Percentiles rank a stretch among this genome's conserved stretches.
These are phyloP conservation scores for Umbelopsis sp. DNA, from an alignment of 192 early-diverging fungal species.

Conservation along the genomic window DNA sequence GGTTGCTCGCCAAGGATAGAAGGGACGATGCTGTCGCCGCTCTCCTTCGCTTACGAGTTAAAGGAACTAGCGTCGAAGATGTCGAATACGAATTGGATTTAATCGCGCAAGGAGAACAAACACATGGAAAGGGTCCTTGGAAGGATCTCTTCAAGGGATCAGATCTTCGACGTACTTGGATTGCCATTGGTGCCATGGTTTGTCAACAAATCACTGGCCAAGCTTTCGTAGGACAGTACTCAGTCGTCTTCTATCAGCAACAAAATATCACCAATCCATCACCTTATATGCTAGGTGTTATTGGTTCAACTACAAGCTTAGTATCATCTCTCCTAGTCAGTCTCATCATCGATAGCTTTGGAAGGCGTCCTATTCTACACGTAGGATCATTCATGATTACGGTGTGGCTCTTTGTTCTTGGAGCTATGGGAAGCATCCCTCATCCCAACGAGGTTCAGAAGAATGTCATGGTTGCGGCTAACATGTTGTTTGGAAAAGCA, in stretches of 20 bases:
- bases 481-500: slow-evolving; percentile 14
- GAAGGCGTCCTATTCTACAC: slow-evolving; percentile 4
- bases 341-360: slow-evolving; percentile 14
- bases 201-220: slow-evolving; percentile 18
- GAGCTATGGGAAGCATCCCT: background rate
- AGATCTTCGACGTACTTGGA: background rate
- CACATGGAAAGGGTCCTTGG: slow-evolving; percentile 9
- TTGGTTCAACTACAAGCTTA: slow-evolving; percentile 1
- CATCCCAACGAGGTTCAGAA: slow-evolving; percentile 12
- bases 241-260: slow-evolving; percentile 9
- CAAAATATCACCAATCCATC: slow-evolving; percentile 16
- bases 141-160: slow-evolving; percentile 5
- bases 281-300: slow-evolving; percentile 1
- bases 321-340: background rate
- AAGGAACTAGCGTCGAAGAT: background rate
- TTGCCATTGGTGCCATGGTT: slow-evolving; percentile 12
- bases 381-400: background rate
- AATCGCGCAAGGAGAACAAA: background rate
- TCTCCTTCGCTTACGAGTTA: background rate
- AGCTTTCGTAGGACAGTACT: slow-evolving; percentile 18
- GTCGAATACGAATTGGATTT: slow-evolving; percentile 10
- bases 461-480: slow-evolving; percentile 13
- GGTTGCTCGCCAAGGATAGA: slow-evolving; percentile 15
- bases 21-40: slow-evolving; percentile 14
- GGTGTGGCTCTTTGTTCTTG: slow-evolving; percentile 9